Evolutionary conservation across 306 rosid genomes (phyloP).

Genomic region (Quercus dentata): DNA sequence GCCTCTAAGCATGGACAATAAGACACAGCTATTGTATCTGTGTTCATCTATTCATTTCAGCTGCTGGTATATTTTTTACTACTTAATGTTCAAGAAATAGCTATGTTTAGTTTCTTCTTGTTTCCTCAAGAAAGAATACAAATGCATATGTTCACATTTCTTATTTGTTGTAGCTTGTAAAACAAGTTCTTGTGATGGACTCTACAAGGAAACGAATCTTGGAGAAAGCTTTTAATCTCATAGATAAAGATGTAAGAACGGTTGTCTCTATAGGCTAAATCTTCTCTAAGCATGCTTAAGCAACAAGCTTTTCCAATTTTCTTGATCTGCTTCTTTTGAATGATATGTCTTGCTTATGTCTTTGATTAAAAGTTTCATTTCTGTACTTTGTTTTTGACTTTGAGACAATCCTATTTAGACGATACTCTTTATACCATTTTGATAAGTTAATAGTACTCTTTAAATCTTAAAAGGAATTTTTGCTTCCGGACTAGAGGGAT

Average conservation of each 20-base stretch:
- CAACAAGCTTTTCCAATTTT: not conserved
- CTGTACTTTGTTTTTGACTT: not conserved
- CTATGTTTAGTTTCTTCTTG: not conserved
- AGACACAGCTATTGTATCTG: slow-evolving; percentile 1
- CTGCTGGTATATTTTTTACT: not conserved
- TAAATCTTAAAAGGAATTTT: not conserved
- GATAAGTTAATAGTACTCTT: not conserved
- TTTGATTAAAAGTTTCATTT: not conserved
- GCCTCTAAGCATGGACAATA: not conserved
- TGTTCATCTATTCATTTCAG: slow-evolving; percentile 16
- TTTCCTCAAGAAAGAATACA: slow-evolving; percentile 14
- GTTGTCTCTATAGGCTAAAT: slow-evolving; percentile 5
- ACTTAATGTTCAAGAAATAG: not conserved
- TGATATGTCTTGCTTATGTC: not conserved
- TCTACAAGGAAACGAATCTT: slow-evolving; percentile 52
- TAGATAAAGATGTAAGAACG: slow-evolving; percentile 64
- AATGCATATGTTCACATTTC: slow-evolving; percentile 20
- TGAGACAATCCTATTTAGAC: not conserved
- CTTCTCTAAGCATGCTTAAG: not conserved
- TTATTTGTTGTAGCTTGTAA: slow-evolving; percentile 63
- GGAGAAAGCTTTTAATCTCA: slow-evolving; percentile 75
- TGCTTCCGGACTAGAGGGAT: not conserved
- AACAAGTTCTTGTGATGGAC: slow-evolving; percentile 79
- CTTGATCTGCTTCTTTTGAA: not conserved
- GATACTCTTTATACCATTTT: not conserved